These are phyloP conservation scores for Thielaviopsis ethacetica DNA, from an alignment of 2,329 filamentous ascomycete species.

Conservation along the genomic window DNA sequence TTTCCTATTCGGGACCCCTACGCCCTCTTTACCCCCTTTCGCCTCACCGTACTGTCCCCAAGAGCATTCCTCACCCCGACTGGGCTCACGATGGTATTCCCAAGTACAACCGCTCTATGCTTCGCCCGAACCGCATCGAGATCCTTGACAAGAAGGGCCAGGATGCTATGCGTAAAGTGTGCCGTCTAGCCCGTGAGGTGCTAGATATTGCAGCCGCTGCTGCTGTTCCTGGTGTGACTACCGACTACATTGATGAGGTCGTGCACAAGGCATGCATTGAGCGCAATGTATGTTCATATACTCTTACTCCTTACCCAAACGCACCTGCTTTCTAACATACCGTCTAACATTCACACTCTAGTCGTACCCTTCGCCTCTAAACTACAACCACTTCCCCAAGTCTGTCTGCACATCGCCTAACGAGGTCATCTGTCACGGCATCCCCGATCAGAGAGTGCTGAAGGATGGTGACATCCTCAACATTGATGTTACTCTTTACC, in stretches of 20 bases:
- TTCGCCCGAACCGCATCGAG: slow-evolving; percentile 64
- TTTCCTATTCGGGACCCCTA: slow-evolving; percentile 62
- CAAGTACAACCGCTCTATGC: slow-evolving; percentile 40
- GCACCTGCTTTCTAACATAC: slow-evolving; percentile 8
- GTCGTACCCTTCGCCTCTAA: slow-evolving; percentile 89
- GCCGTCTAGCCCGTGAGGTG: slow-evolving; percentile 73
- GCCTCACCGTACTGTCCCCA: slow-evolving; percentile 53
- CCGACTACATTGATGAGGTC: slow-evolving; percentile 85
- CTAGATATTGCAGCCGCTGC: slow-evolving; percentile 79
- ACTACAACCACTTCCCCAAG: slow-evolving; percentile 94
- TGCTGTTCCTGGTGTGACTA: slow-evolving; percentile 79
- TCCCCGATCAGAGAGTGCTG: slow-evolving; percentile 76
- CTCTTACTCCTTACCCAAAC: not conserved
- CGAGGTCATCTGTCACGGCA: slow-evolving; percentile 97
- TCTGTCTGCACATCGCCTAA: slow-evolving; percentile 94
- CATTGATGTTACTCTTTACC: slow-evolving; percentile 88
- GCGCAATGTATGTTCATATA: slow-evolving; percentile 54
- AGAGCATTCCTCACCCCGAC: slow-evolving; percentile 68
- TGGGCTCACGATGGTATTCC: slow-evolving; percentile 75
- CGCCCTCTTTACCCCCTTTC: slow-evolving; percentile 81
- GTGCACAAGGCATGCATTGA: slow-evolving; percentile 92
- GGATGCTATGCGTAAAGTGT: slow-evolving; percentile 86
- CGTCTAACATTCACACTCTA: slow-evolving; percentile 22
- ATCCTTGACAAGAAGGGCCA: slow-evolving; percentile 66
- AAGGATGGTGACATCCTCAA: slow-evolving; percentile 93